Percentiles rank a stretch among this genome's conserved stretches.
Conservation (phyloP, 257 asterid genomes). For the Linaria vulgaris region DNA sequence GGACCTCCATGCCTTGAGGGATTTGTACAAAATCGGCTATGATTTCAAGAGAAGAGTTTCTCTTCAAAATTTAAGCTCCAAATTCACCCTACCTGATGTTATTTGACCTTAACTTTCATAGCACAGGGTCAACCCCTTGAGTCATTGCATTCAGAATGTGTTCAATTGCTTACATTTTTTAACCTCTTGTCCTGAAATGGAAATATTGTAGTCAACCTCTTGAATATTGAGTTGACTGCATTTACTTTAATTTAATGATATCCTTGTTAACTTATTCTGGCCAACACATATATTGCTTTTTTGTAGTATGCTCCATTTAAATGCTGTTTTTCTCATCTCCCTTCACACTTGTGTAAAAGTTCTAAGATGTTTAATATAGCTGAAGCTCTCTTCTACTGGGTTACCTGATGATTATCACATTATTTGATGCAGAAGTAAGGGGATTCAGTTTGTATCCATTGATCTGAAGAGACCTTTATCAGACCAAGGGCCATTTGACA, state of each 20-base stretch:
- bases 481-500: conserved; percentile 89
- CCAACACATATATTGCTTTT: not conserved
- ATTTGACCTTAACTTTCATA: not conserved
- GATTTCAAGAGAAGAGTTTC: not conserved
- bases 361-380: conserved; percentile 9
- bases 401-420: conserved; percentile 14
- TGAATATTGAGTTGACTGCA: not conserved
- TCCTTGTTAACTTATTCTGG: conserved; percentile 11
- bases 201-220: not conserved
- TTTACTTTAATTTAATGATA: conserved; percentile 15
- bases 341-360: not conserved
- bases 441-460: conserved; percentile 75
- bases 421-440: conserved; percentile 65
- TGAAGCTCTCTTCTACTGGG: conserved; percentile 20
- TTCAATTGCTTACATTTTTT: not conserved
- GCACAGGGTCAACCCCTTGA: not conserved
- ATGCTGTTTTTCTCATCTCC: conserved; percentile 6
- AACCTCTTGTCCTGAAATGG: not conserved
- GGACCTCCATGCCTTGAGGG: not conserved
- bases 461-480: conserved; percentile 71
- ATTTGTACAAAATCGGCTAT: conserved; percentile 1
- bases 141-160: conserved; percentile 3
- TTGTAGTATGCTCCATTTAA: not conserved
- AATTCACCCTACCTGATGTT: not conserved
- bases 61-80: not conserved